A percentile compares a stretch with the other conserved stretches of the same genome.
These are phyloP conservation scores for Salix caprea DNA, from an alignment of 345 rosid species.

Conservation along the genomic window DNA sequence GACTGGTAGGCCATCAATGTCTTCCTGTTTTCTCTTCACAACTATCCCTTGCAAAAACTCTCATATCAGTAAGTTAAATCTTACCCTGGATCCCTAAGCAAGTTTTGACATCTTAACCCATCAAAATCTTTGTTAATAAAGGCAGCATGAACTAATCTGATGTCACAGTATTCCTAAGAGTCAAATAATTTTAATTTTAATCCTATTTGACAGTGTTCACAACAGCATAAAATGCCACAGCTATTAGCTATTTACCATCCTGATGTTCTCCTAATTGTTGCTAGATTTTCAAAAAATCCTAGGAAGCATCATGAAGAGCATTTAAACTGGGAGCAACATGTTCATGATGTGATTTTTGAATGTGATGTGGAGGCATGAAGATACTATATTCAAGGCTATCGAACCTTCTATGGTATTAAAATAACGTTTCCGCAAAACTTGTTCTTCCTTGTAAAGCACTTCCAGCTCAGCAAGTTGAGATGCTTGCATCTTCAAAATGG, in stretches of 20 bases:
- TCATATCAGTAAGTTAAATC: background rate
- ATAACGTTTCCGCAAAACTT: constrained; percentile 74
- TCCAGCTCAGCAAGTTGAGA: constrained; percentile 89
- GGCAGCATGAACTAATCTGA: background rate
- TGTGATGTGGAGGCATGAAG: background rate
- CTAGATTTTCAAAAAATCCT: background rate
- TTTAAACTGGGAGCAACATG: background rate
- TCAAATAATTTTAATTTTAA: background rate
- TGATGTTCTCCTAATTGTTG: background rate
- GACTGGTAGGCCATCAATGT: background rate
- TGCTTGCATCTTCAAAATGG: constrained; percentile 92
- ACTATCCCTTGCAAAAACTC: background rate
- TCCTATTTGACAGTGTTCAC: background rate
- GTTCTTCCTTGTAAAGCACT: constrained; percentile 83
- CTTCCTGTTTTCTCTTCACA: background rate
- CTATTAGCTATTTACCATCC: background rate
- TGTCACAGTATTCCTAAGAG: background rate
- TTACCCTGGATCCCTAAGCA: background rate
- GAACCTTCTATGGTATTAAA: constrained; percentile 92
- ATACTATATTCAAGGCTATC: background rate
- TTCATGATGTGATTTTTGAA: background rate
- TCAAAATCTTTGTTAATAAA: background rate
- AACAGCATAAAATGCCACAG: background rate
- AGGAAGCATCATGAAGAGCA: background rate
- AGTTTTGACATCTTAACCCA: background rate